Percentiles rank a stretch among this genome's conserved stretches.
Evolutionary conservation across 495 filamentous ascomycete genomes (phyloP).

Genomic region (Penicillium alfredii): DNA sequence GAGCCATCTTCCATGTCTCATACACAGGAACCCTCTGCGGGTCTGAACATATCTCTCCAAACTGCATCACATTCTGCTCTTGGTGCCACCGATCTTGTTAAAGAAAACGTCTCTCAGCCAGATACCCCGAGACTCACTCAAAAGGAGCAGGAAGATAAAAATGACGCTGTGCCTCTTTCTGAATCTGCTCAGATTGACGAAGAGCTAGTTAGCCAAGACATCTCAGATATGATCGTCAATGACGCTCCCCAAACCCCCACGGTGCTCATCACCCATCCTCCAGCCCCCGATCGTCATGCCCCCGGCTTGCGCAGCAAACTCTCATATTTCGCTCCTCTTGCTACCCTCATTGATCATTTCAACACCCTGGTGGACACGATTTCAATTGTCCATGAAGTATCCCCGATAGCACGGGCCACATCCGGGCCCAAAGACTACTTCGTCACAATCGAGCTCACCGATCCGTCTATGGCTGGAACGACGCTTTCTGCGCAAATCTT

Average conservation of each 20-base stretch:
- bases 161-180: slow-evolving; percentile 8
- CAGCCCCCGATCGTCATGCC: slow-evolving; percentile 27
- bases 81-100: no score
- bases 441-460: slow-evolving; percentile 63
- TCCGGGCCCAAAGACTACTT: slow-evolving; percentile 64
- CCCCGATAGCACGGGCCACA: slow-evolving; percentile 53
- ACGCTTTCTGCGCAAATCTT: slow-evolving; percentile 58
- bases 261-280: slow-evolving; percentile 9
- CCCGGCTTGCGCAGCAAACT: slow-evolving; percentile 55
- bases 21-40: slow-evolving; percentile 5
- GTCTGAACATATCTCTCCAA: background rate
- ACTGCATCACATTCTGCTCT: no score
- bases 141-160: no score
- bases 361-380: slow-evolving; percentile 56
- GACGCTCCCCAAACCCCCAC: slow-evolving; percentile 1
- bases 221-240: slow-evolving; percentile 3
- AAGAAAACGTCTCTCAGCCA: no score
- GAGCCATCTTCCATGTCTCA: slow-evolving; percentile 8
- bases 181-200: background rate
- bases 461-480: slow-evolving; percentile 49
- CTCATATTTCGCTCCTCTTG: slow-evolving; percentile 64
- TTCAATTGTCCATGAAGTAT: slow-evolving; percentile 55
- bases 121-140: no score
- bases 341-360: slow-evolving; percentile 52
- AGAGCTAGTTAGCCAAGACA: background rate